These are phyloP conservation scores for Lecanicillium sp. DNA, from an alignment of 2,329 filamentous ascomycete genomes.

Conservation along the genomic window DNA sequence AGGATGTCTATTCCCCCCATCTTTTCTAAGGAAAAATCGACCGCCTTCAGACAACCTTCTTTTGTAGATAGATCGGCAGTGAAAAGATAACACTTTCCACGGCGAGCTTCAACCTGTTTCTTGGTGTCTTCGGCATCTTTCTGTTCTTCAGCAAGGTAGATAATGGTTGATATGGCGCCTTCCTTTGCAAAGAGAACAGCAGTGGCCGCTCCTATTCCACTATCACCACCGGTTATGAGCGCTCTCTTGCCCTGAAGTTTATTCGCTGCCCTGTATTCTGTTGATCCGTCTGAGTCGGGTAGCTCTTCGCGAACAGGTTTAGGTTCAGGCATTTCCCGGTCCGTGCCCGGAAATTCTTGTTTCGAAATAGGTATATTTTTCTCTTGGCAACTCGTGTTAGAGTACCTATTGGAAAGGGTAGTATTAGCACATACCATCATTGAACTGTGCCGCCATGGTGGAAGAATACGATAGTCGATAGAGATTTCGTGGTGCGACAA, in stretches of 20 bases:
- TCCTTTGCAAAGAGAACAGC: constrained; percentile 76
- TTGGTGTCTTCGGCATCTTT: constrained; percentile 69
- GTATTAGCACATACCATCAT: constrained; percentile 10
- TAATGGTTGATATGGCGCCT: constrained; percentile 65
- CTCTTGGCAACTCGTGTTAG: neutral
- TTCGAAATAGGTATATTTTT: constrained; percentile 27
- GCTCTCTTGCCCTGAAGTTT: constrained; percentile 71
- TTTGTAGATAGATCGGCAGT: constrained; percentile 55
- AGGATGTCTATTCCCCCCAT: constrained; percentile 67
- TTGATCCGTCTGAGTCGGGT: constrained; percentile 58
- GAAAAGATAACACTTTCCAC: constrained; percentile 55
- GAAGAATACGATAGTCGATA: no score
- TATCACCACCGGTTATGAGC: constrained; percentile 74
- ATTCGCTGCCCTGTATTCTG: constrained; percentile 64
- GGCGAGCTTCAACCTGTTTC: constrained; percentile 57
- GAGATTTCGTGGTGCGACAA: no score
- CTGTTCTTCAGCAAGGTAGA: constrained; percentile 68
- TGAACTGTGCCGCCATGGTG: constrained; percentile 13
- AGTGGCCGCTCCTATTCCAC: constrained; percentile 67
- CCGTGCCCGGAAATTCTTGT: constrained; percentile 34
- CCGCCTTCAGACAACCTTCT: constrained; percentile 60
- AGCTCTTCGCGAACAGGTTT: constrained; percentile 56
- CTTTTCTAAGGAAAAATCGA: constrained; percentile 56
- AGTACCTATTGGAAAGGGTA: no score
- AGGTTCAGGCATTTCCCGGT: constrained; percentile 39